Percentiles rank a stretch among this genome's conserved stretches.
Evolutionary conservation across 2,329 filamentous ascomycete genomes (phyloP).

Genomic region (Metarhizium album): DNA sequence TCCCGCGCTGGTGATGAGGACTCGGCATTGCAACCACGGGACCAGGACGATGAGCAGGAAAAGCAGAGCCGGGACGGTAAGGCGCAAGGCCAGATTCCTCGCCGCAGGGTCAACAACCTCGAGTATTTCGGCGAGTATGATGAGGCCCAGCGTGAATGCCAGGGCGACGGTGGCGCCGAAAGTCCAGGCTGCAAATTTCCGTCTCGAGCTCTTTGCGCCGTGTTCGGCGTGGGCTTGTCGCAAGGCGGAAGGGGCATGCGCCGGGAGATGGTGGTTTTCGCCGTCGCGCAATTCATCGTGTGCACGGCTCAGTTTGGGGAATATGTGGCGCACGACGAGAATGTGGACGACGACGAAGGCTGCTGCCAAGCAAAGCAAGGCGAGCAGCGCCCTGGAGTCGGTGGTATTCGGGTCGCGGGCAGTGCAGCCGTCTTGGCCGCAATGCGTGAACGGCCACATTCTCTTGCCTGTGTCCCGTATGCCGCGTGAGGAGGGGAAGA

Average conservation of each 20-base stretch:
- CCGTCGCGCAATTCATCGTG: constrained; percentile 38
- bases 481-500: not conserved
- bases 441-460: constrained; percentile 36
- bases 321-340: constrained; percentile 57
- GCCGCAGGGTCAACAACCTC: constrained; percentile 60
- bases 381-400: constrained; percentile 36
- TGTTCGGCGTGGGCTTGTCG: constrained; percentile 50
- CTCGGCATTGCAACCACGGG: constrained; percentile 69
- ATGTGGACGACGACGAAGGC: constrained; percentile 56
- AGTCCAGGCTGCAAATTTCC: constrained; percentile 47
- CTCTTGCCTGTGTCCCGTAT: constrained; percentile 1
- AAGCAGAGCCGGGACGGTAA: constrained; percentile 61
- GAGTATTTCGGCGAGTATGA: constrained; percentile 77
- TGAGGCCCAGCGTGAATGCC: constrained; percentile 64
- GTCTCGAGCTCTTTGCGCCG: constrained; percentile 38
- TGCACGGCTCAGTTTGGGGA: constrained; percentile 56
- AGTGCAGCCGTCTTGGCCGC: constrained; percentile 45
- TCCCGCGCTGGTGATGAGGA: constrained; percentile 44
- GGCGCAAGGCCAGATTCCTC: constrained; percentile 53
- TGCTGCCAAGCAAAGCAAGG: constrained; percentile 59
- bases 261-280: constrained; percentile 50
- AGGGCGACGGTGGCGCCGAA: constrained; percentile 71
- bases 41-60: constrained; percentile 64
- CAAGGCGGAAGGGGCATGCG: constrained; percentile 49
- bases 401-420: constrained; percentile 30